A percentile compares a stretch with the other conserved stretches of the same genome.
Conservation (phyloP, 1,284 basidiomycete species). For the Ceratobasidium sp. region DNA sequence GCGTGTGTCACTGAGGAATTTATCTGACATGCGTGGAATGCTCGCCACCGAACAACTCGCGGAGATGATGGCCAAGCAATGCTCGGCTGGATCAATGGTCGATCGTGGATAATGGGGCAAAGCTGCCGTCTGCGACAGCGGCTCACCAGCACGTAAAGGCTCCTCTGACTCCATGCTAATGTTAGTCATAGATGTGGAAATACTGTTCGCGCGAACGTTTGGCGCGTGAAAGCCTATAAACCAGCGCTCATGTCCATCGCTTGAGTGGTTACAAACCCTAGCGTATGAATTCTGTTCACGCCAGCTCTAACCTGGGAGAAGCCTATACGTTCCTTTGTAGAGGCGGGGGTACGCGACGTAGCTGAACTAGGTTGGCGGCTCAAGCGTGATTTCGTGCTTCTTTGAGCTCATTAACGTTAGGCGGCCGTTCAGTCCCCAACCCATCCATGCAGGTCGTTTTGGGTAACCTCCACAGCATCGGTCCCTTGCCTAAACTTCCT, state of each 20-base stretch:
- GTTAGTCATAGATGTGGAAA: neutral
- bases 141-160: neutral
- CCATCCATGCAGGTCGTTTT: conserved; percentile 3
- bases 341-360: neutral
- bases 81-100: neutral
- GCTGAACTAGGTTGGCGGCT: neutral
- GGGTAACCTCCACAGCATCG: neutral
- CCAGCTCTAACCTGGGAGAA: neutral
- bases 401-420: neutral
- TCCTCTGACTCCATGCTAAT: neutral
- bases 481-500: neutral
- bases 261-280: neutral
- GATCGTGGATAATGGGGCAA: conserved; percentile 2
- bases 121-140: neutral
- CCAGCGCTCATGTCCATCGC: neutral
- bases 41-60: neutral
- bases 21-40: neutral
- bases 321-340: neutral
- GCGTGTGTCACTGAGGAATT: neutral
- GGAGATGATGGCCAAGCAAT: neutral
- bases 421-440: neutral
- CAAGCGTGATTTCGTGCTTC: neutral
- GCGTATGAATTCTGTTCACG: neutral
- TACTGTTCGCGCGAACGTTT: too few species aligned
- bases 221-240: neutral